A percentile compares a stretch with the other conserved stretches of the same genome.
Evolutionary conservation across 805 yeast genomes (phyloP).

Genomic region (Candida tibetensis): DNA sequence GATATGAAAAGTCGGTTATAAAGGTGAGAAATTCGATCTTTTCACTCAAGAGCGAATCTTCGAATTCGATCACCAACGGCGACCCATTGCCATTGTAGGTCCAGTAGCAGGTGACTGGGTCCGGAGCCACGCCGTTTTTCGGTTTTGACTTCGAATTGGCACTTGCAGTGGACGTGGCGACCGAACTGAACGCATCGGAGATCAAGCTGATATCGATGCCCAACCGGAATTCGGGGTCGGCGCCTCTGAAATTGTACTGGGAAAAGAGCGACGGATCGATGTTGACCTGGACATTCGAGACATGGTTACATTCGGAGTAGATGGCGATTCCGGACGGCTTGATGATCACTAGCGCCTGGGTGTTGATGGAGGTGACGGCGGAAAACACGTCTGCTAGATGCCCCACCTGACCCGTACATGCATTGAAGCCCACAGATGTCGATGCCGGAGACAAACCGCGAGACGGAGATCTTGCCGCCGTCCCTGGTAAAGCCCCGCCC

Average conservation of each 20-base stretch:
- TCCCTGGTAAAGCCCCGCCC: too few species aligned
- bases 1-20: constrained; percentile 25
- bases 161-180: constrained; percentile 17
- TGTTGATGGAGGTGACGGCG: constrained; percentile 28
- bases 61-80: constrained; percentile 41
- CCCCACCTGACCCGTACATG: constrained; percentile 35
- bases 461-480: background rate
- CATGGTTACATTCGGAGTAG: constrained; percentile 37
- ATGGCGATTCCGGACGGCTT: constrained; percentile 31
- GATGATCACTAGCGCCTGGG: constrained; percentile 36
- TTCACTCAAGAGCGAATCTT: constrained; percentile 39
- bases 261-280: constrained; percentile 38
- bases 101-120: constrained; percentile 32
- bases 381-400: constrained; percentile 38
- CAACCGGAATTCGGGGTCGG: constrained; percentile 18
- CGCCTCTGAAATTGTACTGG: constrained; percentile 21
- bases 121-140: constrained; percentile 11
- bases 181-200: constrained; percentile 34
- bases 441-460: too few species aligned
- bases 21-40: constrained; percentile 42
- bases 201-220: constrained; percentile 38
- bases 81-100: constrained; percentile 38
- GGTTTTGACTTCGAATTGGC: constrained; percentile 16
- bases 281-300: constrained; percentile 31
- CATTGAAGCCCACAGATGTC: constrained; percentile 22